Base-by-base conservation (phyloP, 441 rosid genomes). In the Eutrema salsugineum region DNA sequence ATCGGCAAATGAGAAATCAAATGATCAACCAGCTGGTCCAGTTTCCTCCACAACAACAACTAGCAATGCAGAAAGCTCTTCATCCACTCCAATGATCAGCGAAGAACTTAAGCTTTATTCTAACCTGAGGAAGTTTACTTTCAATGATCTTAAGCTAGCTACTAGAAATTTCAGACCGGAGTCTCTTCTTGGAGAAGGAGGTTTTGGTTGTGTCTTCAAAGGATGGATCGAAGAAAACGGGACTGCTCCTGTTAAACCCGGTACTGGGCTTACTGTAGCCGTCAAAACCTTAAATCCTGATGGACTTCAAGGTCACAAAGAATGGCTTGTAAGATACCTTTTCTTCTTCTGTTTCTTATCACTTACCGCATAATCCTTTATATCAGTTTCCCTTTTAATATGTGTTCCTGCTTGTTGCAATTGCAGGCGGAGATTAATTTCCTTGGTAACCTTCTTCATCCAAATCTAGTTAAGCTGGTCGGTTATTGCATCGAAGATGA, bases 221-320 rank as follows among this genome's bases (percentile, higher is more conserved):
- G 98, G 98, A 2, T 92, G 96, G 96, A 87, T 92, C 33, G 97
- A 92, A 80, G 98, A 92, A 83, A 87, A 92, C 80, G 98, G 98
- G 70, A 90, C 98, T 76, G 98, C 96, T 62, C 91, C 97, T 2
- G 98, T 92, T 56, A 90, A 87, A 81, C 98, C 97, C 54, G 98
- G 98, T 67, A 87, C 94, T 8, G 98, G 98, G 51, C 87, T 92
- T 49, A 90, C 98, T 17, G 98, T 92, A 51, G 98, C 97, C 12
- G 96, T 92, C 71, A 92, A 92, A 82, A 92, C 94, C 72, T 91
- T 93, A 71, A 93, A 93, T 76, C 98, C 90, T 70, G 98, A 93
- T 73, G 98, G 98, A 63, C 93, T 93, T 78, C 97, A 92, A 80
- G 98, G 98, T 77, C 98, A 93, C 66, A 90, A 88, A 82, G 98